Evolutionary conservation across 2,329 filamentous ascomycete species (phyloP), one percentile per base, ranked within the genome.

Genomic region (Calonectria fujianensis): DNA sequence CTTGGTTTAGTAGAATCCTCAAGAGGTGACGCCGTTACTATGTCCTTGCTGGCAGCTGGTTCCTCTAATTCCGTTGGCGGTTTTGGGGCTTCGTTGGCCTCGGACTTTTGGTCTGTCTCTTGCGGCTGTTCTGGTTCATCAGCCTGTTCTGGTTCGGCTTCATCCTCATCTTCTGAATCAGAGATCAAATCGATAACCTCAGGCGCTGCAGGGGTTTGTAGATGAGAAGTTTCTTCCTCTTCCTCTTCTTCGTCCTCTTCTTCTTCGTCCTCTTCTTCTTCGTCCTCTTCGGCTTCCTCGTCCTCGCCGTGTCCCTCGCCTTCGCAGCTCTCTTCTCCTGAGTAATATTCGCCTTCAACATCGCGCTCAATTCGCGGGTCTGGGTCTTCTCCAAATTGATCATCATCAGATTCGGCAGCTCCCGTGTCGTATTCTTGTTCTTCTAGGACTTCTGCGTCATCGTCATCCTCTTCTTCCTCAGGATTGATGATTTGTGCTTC

Each of bases 131-230:
- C 54, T n/a, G 51, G 37, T 51, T 74, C 24, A 8, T 69, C 48
- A 10, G 9, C 10, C 45, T n/a, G n/a, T 41, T 75, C 59, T 31
- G 51, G 39, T 35, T 72, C 65, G 39, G 70, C 29, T 16, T 86
- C 83, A 57, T 85, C 83, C 39, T 89, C 85, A 67, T 87, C 85
- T 59, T 89, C 87, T 2, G 86, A 87, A 72, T 89, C 87, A 0
- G 88, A 89, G 4, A 89, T 81, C 13, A 90, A 78, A 69, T 85
- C 85, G 73, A 90, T 90, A 24, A 89, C 84, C 5, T 89, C 84
- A 1, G 87, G 86, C 10, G 83, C 81, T 10, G 80, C 81, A 1
- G 83, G 74, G 13, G 74, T 74, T 48, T 57, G 45, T 20, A 82
- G 52, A 35, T 32, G 29, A 57, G 52, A 29, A 35, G 20, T 78